Conservation (phyloP, 495 filamentous ascomycete genomes). For the Xylaria curta region DNA sequence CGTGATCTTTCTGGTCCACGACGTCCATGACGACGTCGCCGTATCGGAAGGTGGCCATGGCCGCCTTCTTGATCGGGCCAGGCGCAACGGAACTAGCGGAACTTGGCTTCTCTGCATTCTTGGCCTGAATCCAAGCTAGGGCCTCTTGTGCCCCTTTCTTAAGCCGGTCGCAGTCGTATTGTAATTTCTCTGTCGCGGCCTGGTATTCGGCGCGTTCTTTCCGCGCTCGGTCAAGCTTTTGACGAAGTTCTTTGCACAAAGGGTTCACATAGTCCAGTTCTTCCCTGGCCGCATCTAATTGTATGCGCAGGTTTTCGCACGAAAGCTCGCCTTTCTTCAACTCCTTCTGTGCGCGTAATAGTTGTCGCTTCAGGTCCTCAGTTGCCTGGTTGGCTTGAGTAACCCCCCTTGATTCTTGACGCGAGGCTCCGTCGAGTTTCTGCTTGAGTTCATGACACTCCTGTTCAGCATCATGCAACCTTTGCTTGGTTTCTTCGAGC, state of each 20-base stretch:
- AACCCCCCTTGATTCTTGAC: conserved; percentile 58
- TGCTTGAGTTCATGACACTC: conserved; percentile 39
- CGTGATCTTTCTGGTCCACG: conserved; percentile 41
- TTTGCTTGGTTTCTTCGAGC: conserved; percentile 2
- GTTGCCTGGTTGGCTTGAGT: conserved; percentile 47
- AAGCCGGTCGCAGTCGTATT: conserved; percentile 48
- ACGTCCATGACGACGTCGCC: conserved; percentile 44
- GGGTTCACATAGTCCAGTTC: conserved; percentile 33
- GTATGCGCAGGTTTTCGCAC: conserved; percentile 35
- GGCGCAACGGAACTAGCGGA: conserved; percentile 25
- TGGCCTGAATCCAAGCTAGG: conserved; percentile 41
- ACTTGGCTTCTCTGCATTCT: conserved; percentile 42
- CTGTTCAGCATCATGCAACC: not conserved
- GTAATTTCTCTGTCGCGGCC: conserved; percentile 50
- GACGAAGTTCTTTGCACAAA: conserved; percentile 32
- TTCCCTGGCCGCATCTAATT: conserved; percentile 33
- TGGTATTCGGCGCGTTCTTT: conserved; percentile 53
- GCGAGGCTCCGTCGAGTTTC: conserved; percentile 49
- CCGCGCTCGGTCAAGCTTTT: conserved; percentile 54
- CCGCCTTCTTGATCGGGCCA: conserved; percentile 32
- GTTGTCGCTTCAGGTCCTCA: conserved; percentile 36
- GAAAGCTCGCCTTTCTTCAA: conserved; percentile 37
- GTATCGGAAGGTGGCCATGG: conserved; percentile 41
- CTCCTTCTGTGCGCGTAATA: conserved; percentile 16
- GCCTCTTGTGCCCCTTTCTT: conserved; percentile 38